These are phyloP conservation scores for Penicillium hordei DNA, from an alignment of 2,329 filamentous ascomycete genomes.

Conservation along the genomic window DNA sequence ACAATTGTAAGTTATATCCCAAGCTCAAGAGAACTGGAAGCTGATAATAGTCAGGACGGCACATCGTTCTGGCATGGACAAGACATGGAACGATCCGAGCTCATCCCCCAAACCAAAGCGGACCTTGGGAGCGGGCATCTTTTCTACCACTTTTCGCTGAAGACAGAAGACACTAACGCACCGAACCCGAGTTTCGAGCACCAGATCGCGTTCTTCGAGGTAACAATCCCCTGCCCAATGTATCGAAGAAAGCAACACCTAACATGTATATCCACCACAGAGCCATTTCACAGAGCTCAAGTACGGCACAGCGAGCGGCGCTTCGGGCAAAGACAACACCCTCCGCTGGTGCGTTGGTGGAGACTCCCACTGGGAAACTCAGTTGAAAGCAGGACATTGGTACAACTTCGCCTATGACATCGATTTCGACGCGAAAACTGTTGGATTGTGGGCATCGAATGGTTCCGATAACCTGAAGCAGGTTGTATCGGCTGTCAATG, in stretches of 20 bases:
- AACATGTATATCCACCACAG: slow-evolving; percentile 48
- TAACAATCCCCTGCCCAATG: background rate
- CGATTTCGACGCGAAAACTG: slow-evolving; percentile 62
- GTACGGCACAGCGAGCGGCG: slow-evolving; percentile 52
- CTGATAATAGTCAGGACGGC: slow-evolving; percentile 15
- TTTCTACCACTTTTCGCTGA: slow-evolving; percentile 72
- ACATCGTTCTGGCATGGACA: slow-evolving; percentile 69
- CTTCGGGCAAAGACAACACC: slow-evolving; percentile 51
- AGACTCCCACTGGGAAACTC: slow-evolving; percentile 61
- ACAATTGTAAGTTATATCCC: slow-evolving; percentile 51
- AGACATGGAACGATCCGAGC: slow-evolving; percentile 69
- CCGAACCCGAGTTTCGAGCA: slow-evolving; percentile 65
- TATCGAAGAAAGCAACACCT: background rate
- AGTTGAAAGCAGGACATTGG: slow-evolving; percentile 65
- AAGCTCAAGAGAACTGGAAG: slow-evolving; percentile 36
- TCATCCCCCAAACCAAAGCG: slow-evolving; percentile 68
- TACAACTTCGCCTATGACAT: slow-evolving; percentile 76
- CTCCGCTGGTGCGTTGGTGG: slow-evolving; percentile 66
- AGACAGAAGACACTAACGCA: slow-evolving; percentile 58
- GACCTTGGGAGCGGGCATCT: slow-evolving; percentile 66
- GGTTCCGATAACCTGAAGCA: slow-evolving; percentile 58
- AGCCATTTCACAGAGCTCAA: slow-evolving; percentile 75
- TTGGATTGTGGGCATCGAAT: slow-evolving; percentile 70
- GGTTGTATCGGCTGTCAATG: slow-evolving; percentile 60
- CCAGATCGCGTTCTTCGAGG: slow-evolving; percentile 59